Evolutionary conservation across 352 stramenopile species (phyloP).

Genomic region (Lagenidium sp.): DNA sequence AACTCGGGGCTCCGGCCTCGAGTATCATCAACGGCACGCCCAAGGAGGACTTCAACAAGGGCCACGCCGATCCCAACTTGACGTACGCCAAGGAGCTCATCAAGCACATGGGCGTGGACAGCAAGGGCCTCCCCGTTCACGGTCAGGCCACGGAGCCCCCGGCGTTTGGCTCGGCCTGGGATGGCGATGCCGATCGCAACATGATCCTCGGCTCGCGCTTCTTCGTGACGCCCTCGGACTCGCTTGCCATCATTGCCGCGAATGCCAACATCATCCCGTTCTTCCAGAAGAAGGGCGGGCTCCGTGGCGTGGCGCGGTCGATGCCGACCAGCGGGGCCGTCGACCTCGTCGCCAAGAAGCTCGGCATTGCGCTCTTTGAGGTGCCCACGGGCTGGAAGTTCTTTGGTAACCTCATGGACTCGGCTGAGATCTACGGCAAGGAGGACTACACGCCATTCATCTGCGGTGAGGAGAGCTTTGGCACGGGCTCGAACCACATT

Average conservation of each 20-base stretch:
- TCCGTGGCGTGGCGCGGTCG: slow-evolving; percentile 94
- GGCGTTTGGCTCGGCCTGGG: slow-evolving; percentile 93
- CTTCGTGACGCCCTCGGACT: slow-evolving; percentile 99
- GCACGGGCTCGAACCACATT: slow-evolving; percentile 98
- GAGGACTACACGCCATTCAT: slow-evolving; percentile 98
- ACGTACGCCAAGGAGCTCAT: slow-evolving; percentile 97
- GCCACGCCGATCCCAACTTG: slow-evolving; percentile 99
- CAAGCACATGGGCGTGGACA: slow-evolving; percentile 92
- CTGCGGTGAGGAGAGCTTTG: slow-evolving; percentile 98
- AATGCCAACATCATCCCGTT: slow-evolving; percentile 96
- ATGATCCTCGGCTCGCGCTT: slow-evolving; percentile 97
- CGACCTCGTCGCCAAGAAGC: slow-evolving; percentile 94
- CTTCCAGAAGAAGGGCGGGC: slow-evolving; percentile 88
- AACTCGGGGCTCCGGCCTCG: slow-evolving; percentile 84
- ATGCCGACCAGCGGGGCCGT: slow-evolving; percentile 98
- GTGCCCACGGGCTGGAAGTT: slow-evolving; percentile 99
- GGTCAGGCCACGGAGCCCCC: slow-evolving; percentile 68
- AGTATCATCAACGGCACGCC: slow-evolving; percentile 90
- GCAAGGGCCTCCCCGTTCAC: slow-evolving; percentile 61
- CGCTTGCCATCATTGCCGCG: slow-evolving; percentile 96
- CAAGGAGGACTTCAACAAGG: slow-evolving; percentile 95
- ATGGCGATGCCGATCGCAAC: slow-evolving; percentile 98
- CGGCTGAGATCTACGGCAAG: slow-evolving; percentile 91
- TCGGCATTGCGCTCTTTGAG: slow-evolving; percentile 94
- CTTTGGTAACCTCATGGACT: slow-evolving; percentile 99